These are phyloP conservation scores for Apophysomyces elegans DNA, from an alignment of 371 early-diverging fungal species.

Conservation along the genomic window DNA sequence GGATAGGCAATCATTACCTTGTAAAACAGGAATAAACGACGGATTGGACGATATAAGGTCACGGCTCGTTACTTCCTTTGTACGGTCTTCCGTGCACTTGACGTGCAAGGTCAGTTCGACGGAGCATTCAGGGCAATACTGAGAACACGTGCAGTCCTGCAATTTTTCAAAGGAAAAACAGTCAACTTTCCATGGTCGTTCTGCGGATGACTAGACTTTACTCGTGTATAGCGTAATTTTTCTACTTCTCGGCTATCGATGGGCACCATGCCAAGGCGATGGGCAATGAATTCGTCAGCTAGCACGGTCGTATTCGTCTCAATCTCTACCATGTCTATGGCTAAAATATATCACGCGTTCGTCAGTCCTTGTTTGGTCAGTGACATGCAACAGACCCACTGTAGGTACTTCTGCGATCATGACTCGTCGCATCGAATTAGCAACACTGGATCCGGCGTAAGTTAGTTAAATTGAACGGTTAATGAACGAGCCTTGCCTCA, in stretches of 20 bases:
- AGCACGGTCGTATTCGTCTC: conserved; percentile 95
- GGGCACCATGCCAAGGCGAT: conserved; percentile 98
- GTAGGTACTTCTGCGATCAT: conserved; percentile 99
- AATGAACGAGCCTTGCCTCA: conserved; percentile 57
- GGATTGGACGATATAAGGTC: conserved; percentile 83
- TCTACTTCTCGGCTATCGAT: conserved; percentile 80
- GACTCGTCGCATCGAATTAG: conserved; percentile 96
- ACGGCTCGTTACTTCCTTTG: conserved; percentile 81
- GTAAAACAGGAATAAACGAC: conserved; percentile 77
- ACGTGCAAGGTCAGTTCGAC: conserved; percentile 89
- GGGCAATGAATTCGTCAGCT: conserved; percentile 98
- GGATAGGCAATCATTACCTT: conserved; percentile 45
- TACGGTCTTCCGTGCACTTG: conserved; percentile 78
- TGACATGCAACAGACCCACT: conserved; percentile 59
- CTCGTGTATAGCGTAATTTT: conserved; percentile 83
- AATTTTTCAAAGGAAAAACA: not conserved
- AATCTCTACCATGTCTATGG: conserved; percentile 98
- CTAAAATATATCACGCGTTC: conserved; percentile 37
- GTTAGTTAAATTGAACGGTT: not conserved
- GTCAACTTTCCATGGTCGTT: not conserved
- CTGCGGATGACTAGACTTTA: conserved; percentile 27
- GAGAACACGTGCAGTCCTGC: conserved; percentile 90
- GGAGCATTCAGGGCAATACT: conserved; percentile 90
- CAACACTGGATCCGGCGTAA: conserved; percentile 61
- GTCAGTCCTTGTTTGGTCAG: not conserved